A percentile compares a stretch with the other conserved stretches of the same genome.
Evolutionary conservation across 1,139 yeast species (phyloP).

Genomic region (Yamadazyma friedrichii): DNA sequence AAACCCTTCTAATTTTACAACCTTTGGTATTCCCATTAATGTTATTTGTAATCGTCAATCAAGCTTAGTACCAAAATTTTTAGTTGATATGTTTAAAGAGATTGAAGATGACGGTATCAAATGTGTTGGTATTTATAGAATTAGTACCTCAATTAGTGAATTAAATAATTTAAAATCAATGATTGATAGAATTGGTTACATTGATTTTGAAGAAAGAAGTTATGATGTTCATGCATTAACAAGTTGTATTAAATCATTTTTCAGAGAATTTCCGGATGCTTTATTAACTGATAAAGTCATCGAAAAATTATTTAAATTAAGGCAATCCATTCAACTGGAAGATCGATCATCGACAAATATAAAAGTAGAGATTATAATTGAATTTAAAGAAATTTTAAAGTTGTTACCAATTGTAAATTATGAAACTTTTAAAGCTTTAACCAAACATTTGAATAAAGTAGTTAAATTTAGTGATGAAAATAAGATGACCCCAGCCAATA

Average conservation of each 20-base stretch:
- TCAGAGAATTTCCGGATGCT: constrained; percentile 90
- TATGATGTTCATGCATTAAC: constrained; percentile 88
- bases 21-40: constrained; percentile 88
- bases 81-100: constrained; percentile 63
- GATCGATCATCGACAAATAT: neutral
- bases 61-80: constrained; percentile 60
- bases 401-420: constrained; percentile 65
- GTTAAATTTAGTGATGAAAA: constrained; percentile 59
- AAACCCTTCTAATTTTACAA: constrained; percentile 32
- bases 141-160: constrained; percentile 84
- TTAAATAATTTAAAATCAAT: constrained; percentile 66
- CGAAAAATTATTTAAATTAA: constrained; percentile 47
- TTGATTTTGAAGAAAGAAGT: constrained; percentile 60
- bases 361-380: constrained; percentile 22
- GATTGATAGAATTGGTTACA: constrained; percentile 69
- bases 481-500: constrained; percentile 76
- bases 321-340: constrained; percentile 20
- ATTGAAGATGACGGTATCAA: constrained; percentile 82
- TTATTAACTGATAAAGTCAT: constrained; percentile 57
- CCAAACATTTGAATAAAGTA: constrained; percentile 66
- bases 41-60: constrained; percentile 74
- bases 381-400: constrained; percentile 45
- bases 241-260: constrained; percentile 80
- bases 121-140: constrained; percentile 90
- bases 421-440: constrained; percentile 62